These are phyloP conservation scores for Aquilaria agallochum DNA, from an alignment of 441 rosid genomes.

Conservation along the genomic window DNA sequence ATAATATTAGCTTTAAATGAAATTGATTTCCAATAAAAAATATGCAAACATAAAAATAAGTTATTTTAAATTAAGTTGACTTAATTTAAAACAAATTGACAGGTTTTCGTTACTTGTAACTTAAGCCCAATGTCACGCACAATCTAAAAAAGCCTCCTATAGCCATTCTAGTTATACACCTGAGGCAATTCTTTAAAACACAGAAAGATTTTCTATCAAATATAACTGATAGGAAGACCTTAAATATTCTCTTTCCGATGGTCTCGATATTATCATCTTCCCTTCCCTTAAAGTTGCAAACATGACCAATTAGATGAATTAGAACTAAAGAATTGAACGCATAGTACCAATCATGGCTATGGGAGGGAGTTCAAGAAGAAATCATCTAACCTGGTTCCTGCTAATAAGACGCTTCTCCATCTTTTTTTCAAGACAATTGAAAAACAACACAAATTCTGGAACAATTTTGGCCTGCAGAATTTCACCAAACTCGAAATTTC, in stretches of 20 bases:
- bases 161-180: conserved; percentile 63
- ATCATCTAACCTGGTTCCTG: conserved; percentile 72
- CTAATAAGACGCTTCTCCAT: conserved; percentile 68
- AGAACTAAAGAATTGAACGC: background rate
- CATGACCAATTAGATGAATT: conserved; percentile 4
- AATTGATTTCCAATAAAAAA: no score
- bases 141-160: conserved; percentile 59
- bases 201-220: no score
- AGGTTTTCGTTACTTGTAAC: conserved; percentile 37
- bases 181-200: conserved; percentile 25
- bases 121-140: conserved; percentile 54
- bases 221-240: conserved; percentile 37
- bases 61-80: no score
- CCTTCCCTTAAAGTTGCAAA: conserved; percentile 56
- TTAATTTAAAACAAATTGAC: no score
- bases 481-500: background rate
- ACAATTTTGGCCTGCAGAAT: conserved; percentile 62
- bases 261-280: conserved; percentile 92
- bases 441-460: conserved; percentile 73
- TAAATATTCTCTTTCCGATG: conserved; percentile 68
- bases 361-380: conserved; percentile 11
- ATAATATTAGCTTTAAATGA: no score
- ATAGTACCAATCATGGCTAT: background rate
- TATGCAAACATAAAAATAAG: no score
- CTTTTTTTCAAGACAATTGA: conserved; percentile 81